Base-by-base conservation (phyloP, 2,329 filamentous ascomycete species). In the Clarireedia homoeocarpa region DNA sequence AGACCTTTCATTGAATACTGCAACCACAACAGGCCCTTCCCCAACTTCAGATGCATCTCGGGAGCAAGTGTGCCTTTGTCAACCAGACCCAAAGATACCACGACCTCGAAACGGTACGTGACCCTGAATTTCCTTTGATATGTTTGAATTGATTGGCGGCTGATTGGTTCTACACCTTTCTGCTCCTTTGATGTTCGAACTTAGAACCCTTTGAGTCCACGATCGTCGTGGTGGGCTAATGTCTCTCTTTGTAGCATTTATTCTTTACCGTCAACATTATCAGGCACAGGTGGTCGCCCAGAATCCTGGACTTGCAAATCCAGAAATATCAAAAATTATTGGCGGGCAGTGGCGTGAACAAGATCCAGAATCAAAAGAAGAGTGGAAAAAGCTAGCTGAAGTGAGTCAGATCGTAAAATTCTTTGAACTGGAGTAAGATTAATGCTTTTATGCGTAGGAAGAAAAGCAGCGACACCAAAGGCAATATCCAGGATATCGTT, bases 321-420 rank as follows among this genome's bases (percentile, higher is more conserved):
- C 92, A 3, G 90, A 96, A 52, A 95, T 97, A 65, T 96, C 92
- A 62, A 96, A 96, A 73, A 95, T 97, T 65, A 95, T 97, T 64
- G 92, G 92, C 40, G 67, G 68, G 70, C 86, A 91, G 80, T 99
- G 94, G 94, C 84, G 86, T 66, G 80, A 84, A 55, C 85, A 95
- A 67, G 74, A 84, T 4, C 79, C 86, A 24, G 82, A 88, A 53
- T 79, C 85, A 56, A 95, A 95, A 73, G 82, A 84, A 61, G 81
- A 85, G 70, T 99, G 94, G 94, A 95, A 94, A 71, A 79, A 80
- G 59, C 80, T 95, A 56, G 94, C 94, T 58, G 90, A 95, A 73
- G 88, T 86, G 73, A 61, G 66, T 26, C 53, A n/a, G 45, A 36
- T 27, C 38, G 27, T 20, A 44, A 24, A 36, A 36, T 23, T 23